phyloP scores from a whole-genome alignment of 2,329 filamentous ascomycete genomes.

The Aspergillus terreus region DNA sequence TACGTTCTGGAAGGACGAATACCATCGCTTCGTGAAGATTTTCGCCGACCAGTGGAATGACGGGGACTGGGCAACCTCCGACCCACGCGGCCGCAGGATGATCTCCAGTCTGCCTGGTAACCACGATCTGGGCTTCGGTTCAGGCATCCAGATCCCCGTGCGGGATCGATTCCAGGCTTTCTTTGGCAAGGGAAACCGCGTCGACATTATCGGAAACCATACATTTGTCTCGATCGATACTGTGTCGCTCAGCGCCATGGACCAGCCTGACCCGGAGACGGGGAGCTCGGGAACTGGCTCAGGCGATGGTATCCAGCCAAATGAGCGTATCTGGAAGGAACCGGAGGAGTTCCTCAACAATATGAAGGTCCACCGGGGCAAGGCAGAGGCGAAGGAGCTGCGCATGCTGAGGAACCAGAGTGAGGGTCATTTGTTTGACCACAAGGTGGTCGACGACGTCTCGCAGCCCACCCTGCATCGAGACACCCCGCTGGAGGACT shows the following conservation, averaged over 20 bases:
- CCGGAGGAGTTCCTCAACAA: conserved; percentile 70
- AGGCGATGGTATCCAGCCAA: conserved; percentile 50
- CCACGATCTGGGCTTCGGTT: conserved; percentile 89
- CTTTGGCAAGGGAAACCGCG: conserved; percentile 86
- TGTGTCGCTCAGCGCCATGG: conserved; percentile 77
- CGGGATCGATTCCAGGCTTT: conserved; percentile 79
- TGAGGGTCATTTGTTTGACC: conserved; percentile 54
- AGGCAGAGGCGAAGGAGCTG: conserved; percentile 66
- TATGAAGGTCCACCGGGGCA: conserved; percentile 62
- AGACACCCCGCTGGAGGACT: conserved; percentile 18
- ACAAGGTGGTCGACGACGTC: conserved; percentile 60
- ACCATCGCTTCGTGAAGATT: conserved; percentile 77
- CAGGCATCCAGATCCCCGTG: conserved; percentile 75
- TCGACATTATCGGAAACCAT: conserved; percentile 91
- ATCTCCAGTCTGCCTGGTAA: conserved; percentile 88
- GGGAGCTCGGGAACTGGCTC: conserved; percentile 44
- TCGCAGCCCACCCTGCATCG: conserved; percentile 38
- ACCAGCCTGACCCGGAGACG: conserved; percentile 49
- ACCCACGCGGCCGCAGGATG: conserved; percentile 68
- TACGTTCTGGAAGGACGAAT: conserved; percentile 82
- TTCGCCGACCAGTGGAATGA: conserved; percentile 70
- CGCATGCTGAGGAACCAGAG: conserved; percentile 59
- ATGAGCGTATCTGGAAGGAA: conserved; percentile 66
- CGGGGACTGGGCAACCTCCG: conserved; percentile 52
- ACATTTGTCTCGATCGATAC: conserved; percentile 90